Evolutionary conservation across 495 filamentous ascomycete genomes (phyloP).

Genomic region (Penicillium robsamsonii): DNA sequence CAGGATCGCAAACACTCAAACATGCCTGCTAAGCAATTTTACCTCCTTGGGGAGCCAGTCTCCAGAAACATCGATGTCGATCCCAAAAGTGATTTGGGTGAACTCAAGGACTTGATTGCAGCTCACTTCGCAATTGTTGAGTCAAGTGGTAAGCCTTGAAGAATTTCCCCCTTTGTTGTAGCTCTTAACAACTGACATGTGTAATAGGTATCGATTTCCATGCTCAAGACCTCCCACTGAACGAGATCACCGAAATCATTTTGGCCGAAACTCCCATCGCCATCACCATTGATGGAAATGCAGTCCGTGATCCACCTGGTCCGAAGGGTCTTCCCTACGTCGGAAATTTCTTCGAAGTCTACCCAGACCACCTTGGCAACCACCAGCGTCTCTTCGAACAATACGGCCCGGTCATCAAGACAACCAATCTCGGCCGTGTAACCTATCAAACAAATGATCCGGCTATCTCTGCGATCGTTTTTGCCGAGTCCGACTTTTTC

Average conservation of each 20-base stretch:
- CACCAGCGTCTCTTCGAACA: slow-evolving; percentile 52
- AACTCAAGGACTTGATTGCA: slow-evolving; percentile 33
- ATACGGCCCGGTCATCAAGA: slow-evolving; percentile 55
- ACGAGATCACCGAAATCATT: slow-evolving; percentile 28
- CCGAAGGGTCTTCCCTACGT: slow-evolving; percentile 48
- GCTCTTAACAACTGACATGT: background rate
- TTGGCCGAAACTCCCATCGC: slow-evolving; percentile 30
- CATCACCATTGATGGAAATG: slow-evolving; percentile 36
- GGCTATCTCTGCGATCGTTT: slow-evolving; percentile 32
- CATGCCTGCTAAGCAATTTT: slow-evolving; percentile 37
- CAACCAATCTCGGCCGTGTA: slow-evolving; percentile 49
- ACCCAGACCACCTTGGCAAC: slow-evolving; percentile 57
- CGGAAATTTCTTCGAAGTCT: slow-evolving; percentile 54
- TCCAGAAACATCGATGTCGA: slow-evolving; percentile 27
- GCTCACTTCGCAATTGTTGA: slow-evolving; percentile 33
- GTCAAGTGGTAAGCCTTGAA: slow-evolving; percentile 17
- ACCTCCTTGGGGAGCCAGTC: slow-evolving; percentile 35
- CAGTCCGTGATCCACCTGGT: slow-evolving; percentile 42
- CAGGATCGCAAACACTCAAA: background rate
- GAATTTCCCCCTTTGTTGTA: background rate
- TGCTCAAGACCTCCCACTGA: slow-evolving; percentile 24
- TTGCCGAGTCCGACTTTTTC: slow-evolving; percentile 49
- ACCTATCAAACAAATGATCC: slow-evolving; percentile 52
- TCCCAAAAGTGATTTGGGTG: slow-evolving; percentile 20
- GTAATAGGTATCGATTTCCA: slow-evolving; percentile 39